Base-by-base conservation (phyloP, 345 rosid species). In the Lepidium aucheri region DNA sequence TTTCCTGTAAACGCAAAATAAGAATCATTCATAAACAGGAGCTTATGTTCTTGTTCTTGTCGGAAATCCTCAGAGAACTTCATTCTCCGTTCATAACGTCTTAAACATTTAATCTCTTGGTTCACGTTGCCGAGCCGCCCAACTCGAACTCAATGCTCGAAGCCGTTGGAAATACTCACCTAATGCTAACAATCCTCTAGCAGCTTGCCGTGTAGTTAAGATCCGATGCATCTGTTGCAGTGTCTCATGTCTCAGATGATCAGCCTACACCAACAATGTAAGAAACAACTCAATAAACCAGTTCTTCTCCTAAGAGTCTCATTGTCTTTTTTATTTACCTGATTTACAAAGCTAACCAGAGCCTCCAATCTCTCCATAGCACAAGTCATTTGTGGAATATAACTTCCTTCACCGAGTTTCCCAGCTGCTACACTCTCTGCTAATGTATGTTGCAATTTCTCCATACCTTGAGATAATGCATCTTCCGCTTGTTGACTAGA, bases 401-500 rank as follows among this genome's bases (percentile, higher is more conserved):
- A 80, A 60, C 75, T 76, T 53, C 84, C 87, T 54, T 85, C 91
- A 1, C 82, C 83, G 12, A 82, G 79, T 33, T 68, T 87, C 52
- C 86, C 84, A 28, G 77, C 82, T 3, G 91, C 96, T 33, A 93
- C 85, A 35, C 80, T 76, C 47, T 80, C 89, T 13, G 96, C 79
- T 35, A 94, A 80, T 3, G 76, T 84, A 60, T 82, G 84, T 64
- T 85, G 96, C 70, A 94, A 82, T 69, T 81, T 94, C 11, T 84
- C 99, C 96, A 90, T 85, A n/a, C 96, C 99, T 75, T 88, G 92
- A 0, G 92, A 77, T 20, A 94, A 81, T 9, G 99, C 97, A 63
- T 94, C 97, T 84, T 94, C 99, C 2, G 96, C 97, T 77, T 94
- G 99, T 68, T 94, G 93, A 79, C 97, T 90, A 43, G 95, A 80